Conservation (phyloP, 495 filamentous ascomycete species). For the Clohesyomyces aquaticus region DNA sequence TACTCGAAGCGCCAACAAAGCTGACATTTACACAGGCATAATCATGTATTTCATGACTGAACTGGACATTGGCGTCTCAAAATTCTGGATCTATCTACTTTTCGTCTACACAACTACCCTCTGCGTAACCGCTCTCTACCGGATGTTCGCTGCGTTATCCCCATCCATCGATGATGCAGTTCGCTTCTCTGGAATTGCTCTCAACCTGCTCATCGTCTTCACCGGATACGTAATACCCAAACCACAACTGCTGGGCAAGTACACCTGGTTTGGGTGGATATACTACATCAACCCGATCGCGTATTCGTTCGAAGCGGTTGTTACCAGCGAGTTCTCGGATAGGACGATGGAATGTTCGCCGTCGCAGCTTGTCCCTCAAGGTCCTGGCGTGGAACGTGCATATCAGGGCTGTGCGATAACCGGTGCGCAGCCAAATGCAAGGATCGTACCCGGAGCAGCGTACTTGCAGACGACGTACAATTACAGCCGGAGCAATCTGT, state of each 20-base stretch:
- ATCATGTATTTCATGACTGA: constrained; percentile 72
- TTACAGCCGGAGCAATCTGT: constrained; percentile 61
- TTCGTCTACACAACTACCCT: constrained; percentile 73
- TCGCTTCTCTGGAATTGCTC: constrained; percentile 67
- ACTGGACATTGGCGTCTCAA: constrained; percentile 65
- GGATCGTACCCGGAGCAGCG: constrained; percentile 56
- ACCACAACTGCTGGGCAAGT: constrained; percentile 48
- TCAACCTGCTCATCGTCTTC: constrained; percentile 65
- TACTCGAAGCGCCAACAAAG: background rate
- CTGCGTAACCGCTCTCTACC: constrained; percentile 69
- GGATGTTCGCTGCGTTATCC: constrained; percentile 76
- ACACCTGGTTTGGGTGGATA: constrained; percentile 64
- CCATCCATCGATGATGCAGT: constrained; percentile 75
- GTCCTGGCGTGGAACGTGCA: constrained; percentile 56
- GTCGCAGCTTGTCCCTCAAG: constrained; percentile 51
- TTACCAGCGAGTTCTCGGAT: constrained; percentile 59
- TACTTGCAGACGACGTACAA: constrained; percentile 60
- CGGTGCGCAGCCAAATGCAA: constrained; percentile 56
- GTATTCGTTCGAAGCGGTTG: constrained; percentile 63
- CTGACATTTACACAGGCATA: constrained; percentile 48
- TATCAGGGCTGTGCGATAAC: constrained; percentile 64
- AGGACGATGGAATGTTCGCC: constrained; percentile 61
- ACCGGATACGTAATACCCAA: constrained; percentile 59
- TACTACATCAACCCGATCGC: constrained; percentile 59
- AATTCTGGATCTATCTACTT: constrained; percentile 74